A percentile compares a stretch with the other conserved stretches of the same genome.
These are phyloP conservation scores for Hypericum perforatum DNA, from an alignment of 345 rosid genomes.

Conservation along the genomic window DNA sequence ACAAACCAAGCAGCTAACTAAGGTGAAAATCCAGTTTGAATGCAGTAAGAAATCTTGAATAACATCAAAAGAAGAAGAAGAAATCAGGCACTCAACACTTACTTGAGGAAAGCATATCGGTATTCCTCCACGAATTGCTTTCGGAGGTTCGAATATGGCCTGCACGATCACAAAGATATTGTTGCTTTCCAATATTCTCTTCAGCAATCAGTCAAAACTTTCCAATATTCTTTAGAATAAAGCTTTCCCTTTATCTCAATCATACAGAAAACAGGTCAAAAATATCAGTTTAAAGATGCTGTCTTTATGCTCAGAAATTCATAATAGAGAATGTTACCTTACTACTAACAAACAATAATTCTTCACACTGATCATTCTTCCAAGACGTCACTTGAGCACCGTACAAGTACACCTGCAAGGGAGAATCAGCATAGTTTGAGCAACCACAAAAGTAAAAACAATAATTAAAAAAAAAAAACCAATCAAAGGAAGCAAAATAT, in stretches of 20 bases:
- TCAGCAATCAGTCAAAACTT: too few relatives aligned
- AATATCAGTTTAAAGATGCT: neutral
- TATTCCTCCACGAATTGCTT: conserved; percentile 92
- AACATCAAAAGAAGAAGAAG: conserved; percentile 11
- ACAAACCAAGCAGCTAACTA: conserved; percentile 11
- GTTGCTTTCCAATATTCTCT: too few relatives aligned
- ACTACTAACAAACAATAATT: conserved; percentile 65
- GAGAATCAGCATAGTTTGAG: neutral
- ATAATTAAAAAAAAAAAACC: too few relatives aligned
- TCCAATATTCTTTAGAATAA: too few relatives aligned
- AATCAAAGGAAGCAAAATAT: neutral
- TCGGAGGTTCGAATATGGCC: conserved; percentile 75
- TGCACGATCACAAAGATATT: too few relatives aligned
- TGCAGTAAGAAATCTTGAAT: too few relatives aligned
- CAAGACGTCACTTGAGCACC: conserved; percentile 94
- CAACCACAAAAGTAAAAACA: neutral
- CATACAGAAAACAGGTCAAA: neutral
- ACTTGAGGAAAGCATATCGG: conserved; percentile 96
- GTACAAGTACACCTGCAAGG: conserved; percentile 60
- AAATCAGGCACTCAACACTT: conserved; percentile 17
- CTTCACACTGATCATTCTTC: conserved; percentile 87
- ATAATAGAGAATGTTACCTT: conserved; percentile 42
- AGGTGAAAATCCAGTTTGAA: too few relatives aligned
- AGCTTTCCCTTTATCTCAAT: too few relatives aligned
- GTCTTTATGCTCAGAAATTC: neutral